Percentiles rank a stretch among this genome's conserved stretches.
These are phyloP conservation scores for Salix arbutifolia DNA, from an alignment of 345 rosid genomes.

Conservation along the genomic window DNA sequence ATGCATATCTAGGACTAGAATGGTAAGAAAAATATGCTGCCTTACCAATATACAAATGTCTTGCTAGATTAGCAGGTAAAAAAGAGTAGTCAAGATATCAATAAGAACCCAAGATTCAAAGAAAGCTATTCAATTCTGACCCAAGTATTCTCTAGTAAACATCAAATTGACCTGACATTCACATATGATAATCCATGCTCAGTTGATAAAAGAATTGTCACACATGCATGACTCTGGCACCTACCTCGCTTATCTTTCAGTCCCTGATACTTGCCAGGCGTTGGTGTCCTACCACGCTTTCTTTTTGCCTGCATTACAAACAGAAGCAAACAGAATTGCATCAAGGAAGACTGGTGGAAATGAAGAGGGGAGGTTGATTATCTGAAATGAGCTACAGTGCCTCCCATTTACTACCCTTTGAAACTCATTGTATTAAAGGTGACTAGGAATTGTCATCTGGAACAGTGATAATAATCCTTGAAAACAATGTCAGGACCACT, in stretches of 20 bases:
- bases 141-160: neutral
- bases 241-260: slow-evolving; percentile 48
- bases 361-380: neutral
- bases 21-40: neutral
- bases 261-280: slow-evolving; percentile 61
- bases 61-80: neutral
- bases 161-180: neutral
- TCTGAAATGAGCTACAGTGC: neutral
- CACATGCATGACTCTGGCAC: neutral
- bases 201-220: neutral
- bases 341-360: neutral
- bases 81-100: neutral
- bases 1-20: neutral
- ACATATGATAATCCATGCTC: neutral
- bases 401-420: neutral
- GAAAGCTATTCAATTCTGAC: too few species aligned
- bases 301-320: slow-evolving; percentile 52
- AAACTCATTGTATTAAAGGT: neutral
- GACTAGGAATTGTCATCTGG: neutral
- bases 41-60: neutral
- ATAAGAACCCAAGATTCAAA: neutral
- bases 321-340: neutral
- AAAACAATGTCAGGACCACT: neutral
- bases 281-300: slow-evolving; percentile 60
- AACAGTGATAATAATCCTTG: slow-evolving; percentile 3